Base-by-base conservation (phyloP, 352 stramenopile species). In the Globisporangium megalacanthum region DNA sequence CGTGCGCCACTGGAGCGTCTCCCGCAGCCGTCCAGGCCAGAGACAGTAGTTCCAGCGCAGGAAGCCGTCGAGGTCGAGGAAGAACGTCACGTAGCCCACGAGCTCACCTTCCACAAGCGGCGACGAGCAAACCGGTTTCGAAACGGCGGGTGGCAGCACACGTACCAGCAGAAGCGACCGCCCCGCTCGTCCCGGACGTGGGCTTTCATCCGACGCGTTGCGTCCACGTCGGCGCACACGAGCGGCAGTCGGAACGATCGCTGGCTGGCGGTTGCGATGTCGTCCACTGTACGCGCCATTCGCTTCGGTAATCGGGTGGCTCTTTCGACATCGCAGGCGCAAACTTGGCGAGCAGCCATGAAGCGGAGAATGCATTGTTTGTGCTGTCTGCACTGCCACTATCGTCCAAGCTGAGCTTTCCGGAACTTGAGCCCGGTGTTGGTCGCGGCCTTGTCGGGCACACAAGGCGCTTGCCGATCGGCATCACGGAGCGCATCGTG, bases 31-130 rank as follows among this genome's bases (percentile, higher is more conserved):
- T 1, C 62, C 57, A 0, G 82, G 82, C 82, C 82, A 92, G 10
- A 92, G 61, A 20, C 82, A 89, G 64, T 83, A 92, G 50, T 92
- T 90, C 82, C 82, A 92, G n/a, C 82, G 79, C 49, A 92, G 52
- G 44, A 92, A 92, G 20, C 82, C 82, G 57, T 92, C 79, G 48
- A 92, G 72, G 55, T 87, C 68, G 39, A 90, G 75, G 57, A 92
- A 88, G 58, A 83, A 81, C 13, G 82, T 92, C 25, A 92, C 61
- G 57, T 81, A 92, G 36, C 79, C 82, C 29, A 92, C 68, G 62
- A 92, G 71, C 56, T 90, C 78, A 15, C 79, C 75, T 62, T 92
- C 82, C 3, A 83, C 62, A 10, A 89, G 65, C 51, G 82, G 80
- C 17, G 82, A 92, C 0, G 76, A 88, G 49, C 79, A 42, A 92